Evolutionary conservation across 2,329 filamentous ascomycete genomes (phyloP), one percentile per base, ranked within the genome.

Genomic region (Fusarium goolgardi): DNA sequence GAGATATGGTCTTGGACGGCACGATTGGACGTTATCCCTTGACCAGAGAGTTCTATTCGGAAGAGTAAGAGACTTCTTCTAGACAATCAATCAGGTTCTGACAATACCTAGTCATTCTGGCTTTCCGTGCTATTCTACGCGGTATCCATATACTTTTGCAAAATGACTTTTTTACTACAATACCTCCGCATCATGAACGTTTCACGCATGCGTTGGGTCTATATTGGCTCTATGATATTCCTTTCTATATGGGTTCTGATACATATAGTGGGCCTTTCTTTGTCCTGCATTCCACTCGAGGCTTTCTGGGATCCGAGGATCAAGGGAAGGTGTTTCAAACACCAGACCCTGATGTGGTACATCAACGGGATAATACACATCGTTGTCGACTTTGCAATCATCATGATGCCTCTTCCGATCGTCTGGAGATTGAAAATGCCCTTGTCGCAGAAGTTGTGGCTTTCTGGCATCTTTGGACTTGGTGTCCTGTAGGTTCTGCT

Each of bases 111-210:
- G 70, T 51, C 46, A 16, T 72, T 72, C 46, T 72, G 65, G 70
- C 10, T 72, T 1, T 72, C 59, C 2, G 25, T 71, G 4, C 0
- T 71, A 0, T 67, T 73, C 39, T 73, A 72, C 25, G 20, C 32
- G 4, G 11, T 31, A 23, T 37, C 47, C 4, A 12, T 71, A 0
- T 52, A 39, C 37, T 45, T 43, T 1, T 34, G n/a, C 29, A 72
- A 72, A 15, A 21, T 72, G 57, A 45, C 65, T 7, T 65, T 72
- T 4, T 13, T 72, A 0, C 10, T 72, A 0, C 68, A 72, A 2
- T 72, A 70, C 9, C 67, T 63, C 10, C 70, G 70, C 16, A 50
- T 72, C 2, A 63, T 72, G 57, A 52, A 55, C 0, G 34, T 70
- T 2, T 71, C 70, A 0, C 59, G 50, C 0, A 53, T 70, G 50